Conservation (phyloP, 2,329 filamentous ascomycete species). For the Fusarium sp. region DNA sequence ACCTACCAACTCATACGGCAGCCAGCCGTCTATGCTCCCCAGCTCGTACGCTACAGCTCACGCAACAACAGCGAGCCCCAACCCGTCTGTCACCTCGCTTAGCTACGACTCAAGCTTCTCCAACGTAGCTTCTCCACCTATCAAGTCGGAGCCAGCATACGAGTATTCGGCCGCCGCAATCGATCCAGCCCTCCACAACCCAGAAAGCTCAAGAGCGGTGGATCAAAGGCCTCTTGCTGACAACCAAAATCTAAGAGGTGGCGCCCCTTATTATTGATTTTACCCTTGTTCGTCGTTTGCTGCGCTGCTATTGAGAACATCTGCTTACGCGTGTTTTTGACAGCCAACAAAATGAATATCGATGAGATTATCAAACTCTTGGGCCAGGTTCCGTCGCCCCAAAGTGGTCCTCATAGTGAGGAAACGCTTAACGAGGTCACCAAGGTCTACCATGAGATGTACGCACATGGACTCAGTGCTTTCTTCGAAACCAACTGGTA, state of each 20-base stretch:
- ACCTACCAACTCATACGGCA: slow-evolving; percentile 58
- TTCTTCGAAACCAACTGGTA: slow-evolving; percentile 91
- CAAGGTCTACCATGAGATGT: slow-evolving; percentile 79
- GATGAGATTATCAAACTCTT: slow-evolving; percentile 76
- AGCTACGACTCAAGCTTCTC: slow-evolving; percentile 52
- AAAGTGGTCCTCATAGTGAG: slow-evolving; percentile 63
- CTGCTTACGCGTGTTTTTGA: slow-evolving; percentile 48
- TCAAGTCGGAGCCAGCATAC: slow-evolving; percentile 58
- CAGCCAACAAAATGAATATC: slow-evolving; percentile 71
- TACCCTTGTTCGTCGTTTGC: slow-evolving; percentile 46
- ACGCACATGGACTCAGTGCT: slow-evolving; percentile 77
- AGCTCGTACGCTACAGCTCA: slow-evolving; percentile 57
- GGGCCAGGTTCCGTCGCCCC: slow-evolving; percentile 68
- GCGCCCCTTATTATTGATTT: slow-evolving; percentile 56
- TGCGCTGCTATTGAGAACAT: slow-evolving; percentile 47
- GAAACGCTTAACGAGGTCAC: slow-evolving; percentile 73
- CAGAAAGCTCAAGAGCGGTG: slow-evolving; percentile 43
- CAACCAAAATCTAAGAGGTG: slow-evolving; percentile 62
- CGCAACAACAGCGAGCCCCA: slow-evolving; percentile 50
- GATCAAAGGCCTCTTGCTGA: slow-evolving; percentile 49
- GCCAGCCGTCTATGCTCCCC: slow-evolving; percentile 58
- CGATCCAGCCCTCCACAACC: slow-evolving; percentile 71
- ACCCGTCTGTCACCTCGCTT: slow-evolving; percentile 45
- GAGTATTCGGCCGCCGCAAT: slow-evolving; percentile 70
- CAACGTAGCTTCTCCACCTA: slow-evolving; percentile 47